phyloP scores from a whole-genome alignment of 306 rosid species.

The Pueraria montana region DNA sequence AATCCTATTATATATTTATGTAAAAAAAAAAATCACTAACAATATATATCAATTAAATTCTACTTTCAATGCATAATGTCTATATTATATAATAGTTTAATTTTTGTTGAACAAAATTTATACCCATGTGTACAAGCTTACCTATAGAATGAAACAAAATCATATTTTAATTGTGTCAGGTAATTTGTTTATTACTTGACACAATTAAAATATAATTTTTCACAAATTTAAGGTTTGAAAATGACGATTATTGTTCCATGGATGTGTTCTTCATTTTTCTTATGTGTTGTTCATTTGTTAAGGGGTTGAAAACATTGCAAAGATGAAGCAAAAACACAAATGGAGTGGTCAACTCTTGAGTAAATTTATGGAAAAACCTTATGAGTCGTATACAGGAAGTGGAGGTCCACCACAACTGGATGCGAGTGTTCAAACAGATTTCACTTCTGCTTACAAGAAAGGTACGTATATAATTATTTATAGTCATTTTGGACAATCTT shows the following conservation, averaged over 20 bases:
- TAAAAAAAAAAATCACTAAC: no score
- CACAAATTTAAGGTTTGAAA: background rate
- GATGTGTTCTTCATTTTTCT: background rate
- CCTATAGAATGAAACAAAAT: no score
- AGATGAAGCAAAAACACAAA: slow-evolving; percentile 39
- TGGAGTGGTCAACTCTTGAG: slow-evolving; percentile 56
- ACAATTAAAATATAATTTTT: no score
- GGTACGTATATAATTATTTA: background rate
- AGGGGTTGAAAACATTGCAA: background rate
- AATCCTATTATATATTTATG: no score
- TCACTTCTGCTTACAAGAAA: background rate
- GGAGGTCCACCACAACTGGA: slow-evolving; percentile 28
- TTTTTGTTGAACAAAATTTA: background rate
- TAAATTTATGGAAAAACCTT: background rate
- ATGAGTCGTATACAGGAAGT: background rate
- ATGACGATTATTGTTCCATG: background rate
- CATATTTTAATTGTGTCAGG: no score
- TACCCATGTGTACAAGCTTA: no score
- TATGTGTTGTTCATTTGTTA: no score
- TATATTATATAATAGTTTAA: no score
- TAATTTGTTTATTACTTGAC: no score
- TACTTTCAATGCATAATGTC: no score
- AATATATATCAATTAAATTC: no score
- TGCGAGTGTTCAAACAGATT: no score
- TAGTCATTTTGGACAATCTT: background rate